Conservation (phyloP, 371 early-diverging fungal species). For the Conidiobolus incongruus region DNA sequence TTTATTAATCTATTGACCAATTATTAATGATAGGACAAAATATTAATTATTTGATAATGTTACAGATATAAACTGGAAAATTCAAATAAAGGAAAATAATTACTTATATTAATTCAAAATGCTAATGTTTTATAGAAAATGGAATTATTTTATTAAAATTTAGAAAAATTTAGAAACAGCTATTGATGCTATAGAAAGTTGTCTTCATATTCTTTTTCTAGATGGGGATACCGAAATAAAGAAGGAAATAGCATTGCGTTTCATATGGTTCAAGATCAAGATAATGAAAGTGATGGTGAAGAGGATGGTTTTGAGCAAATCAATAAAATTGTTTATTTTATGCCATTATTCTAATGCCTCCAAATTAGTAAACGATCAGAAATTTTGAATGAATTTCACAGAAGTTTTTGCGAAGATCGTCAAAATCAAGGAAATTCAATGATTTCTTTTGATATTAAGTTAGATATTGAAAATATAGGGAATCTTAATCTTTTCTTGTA, state of each 20-base stretch:
- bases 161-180: constrained; percentile 75
- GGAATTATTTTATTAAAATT: constrained; percentile 63
- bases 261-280: constrained; percentile 32
- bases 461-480: neutral
- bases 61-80: constrained; percentile 50
- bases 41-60: constrained; percentile 65
- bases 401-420: neutral
- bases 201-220: constrained; percentile 65
- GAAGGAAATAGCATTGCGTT: constrained; percentile 23
- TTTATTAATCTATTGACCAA: constrained; percentile 86
- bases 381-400: neutral
- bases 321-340: constrained; percentile 79
- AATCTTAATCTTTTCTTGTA: neutral
- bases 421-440: no score
- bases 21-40: constrained; percentile 80
- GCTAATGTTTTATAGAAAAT: constrained; percentile 30
- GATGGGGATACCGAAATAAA: constrained; percentile 35
- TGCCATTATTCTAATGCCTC: constrained; percentile 84
- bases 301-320: no score
- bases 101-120: neutral
- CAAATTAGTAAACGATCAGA: constrained; percentile 81
- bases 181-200: constrained; percentile 55
- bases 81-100: constrained; percentile 47
- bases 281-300: constrained; percentile 70
- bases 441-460: no score